Evolutionary conservation across 2,329 filamentous ascomycete species (phyloP).

Genomic region (Pseudogymnoascus sp.): DNA sequence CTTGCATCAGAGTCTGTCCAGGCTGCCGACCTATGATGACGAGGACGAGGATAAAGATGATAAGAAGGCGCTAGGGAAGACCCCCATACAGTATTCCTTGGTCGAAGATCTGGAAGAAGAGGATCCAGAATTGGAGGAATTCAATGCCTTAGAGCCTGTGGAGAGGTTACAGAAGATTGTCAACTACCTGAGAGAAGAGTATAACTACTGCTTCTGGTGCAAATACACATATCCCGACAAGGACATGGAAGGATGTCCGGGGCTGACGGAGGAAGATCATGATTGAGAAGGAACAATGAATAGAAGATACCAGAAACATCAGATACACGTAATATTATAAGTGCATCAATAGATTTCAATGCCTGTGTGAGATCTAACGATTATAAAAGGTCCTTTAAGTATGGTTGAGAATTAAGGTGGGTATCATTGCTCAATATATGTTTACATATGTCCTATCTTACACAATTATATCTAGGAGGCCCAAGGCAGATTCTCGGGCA

Average conservation of each 20-base stretch:
- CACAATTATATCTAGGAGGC: constrained; percentile 11
- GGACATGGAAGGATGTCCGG: constrained; percentile 81
- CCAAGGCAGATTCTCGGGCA: constrained; percentile 20
- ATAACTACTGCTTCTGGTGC: constrained; percentile 94
- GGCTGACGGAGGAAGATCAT: constrained; percentile 75
- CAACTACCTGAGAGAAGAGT: constrained; percentile 58
- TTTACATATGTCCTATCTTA: constrained; percentile 5
- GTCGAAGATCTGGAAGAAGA: constrained; percentile 69
- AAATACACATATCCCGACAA: constrained; percentile 71
- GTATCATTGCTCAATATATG: constrained; percentile 5
- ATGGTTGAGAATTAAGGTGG: neutral
- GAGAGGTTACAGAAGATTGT: constrained; percentile 63
- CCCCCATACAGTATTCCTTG: constrained; percentile 45
- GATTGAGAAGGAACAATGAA: constrained; percentile 42
- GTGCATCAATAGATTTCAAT: neutral
- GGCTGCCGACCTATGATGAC: constrained; percentile 60
- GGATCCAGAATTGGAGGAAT: constrained; percentile 72
- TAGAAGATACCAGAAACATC: neutral
- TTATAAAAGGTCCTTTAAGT: neutral
- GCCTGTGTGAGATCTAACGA: neutral
- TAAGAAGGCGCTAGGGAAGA: constrained; percentile 56
- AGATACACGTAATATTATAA: neutral
- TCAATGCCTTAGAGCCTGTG: constrained; percentile 57
- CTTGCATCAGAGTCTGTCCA: constrained; percentile 55
- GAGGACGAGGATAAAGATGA: constrained; percentile 66